Conservation (phyloP, 306 rosid genomes). For the Rubus parviflorus region DNA sequence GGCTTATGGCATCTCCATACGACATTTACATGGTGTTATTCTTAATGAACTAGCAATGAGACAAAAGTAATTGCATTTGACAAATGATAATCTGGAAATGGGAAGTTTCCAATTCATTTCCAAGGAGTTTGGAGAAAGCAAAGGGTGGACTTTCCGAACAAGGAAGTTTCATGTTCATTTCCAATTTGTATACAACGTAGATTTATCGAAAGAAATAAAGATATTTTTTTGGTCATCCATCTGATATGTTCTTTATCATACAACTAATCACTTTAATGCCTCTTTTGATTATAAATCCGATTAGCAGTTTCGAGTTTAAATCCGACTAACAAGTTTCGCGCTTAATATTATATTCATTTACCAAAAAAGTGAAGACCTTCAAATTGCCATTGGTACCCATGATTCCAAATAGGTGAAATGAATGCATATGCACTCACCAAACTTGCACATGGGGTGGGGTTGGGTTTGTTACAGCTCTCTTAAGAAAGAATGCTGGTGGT, state of each 20-base stretch:
- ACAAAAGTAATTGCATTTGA: no score
- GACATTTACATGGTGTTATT: no score
- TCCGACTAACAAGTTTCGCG: no score
- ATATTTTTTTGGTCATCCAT: no score
- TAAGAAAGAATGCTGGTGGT: conserved; percentile 6
- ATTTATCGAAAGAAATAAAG: no score
- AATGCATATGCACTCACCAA: conserved; percentile 22
- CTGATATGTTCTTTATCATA: not conserved
- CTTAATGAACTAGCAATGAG: no score
- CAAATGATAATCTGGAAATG: not conserved
- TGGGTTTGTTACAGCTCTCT: conserved; percentile 30
- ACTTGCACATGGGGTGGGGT: conserved; percentile 60
- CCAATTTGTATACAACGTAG: not conserved
- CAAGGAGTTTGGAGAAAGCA: not conserved
- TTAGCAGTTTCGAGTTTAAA: no score
- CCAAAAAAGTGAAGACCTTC: not conserved
- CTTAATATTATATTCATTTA: not conserved
- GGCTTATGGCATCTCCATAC: no score
- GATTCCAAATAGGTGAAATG: conserved; percentile 36
- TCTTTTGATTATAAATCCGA: no score
- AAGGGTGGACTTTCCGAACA: not conserved
- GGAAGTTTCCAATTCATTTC: not conserved
- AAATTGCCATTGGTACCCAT: not conserved
- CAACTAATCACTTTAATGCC: not conserved
- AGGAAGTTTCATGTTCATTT: not conserved